Base-by-base conservation (phyloP, 257 asterid genomes). In the Galeopsis tetrahit region DNA sequence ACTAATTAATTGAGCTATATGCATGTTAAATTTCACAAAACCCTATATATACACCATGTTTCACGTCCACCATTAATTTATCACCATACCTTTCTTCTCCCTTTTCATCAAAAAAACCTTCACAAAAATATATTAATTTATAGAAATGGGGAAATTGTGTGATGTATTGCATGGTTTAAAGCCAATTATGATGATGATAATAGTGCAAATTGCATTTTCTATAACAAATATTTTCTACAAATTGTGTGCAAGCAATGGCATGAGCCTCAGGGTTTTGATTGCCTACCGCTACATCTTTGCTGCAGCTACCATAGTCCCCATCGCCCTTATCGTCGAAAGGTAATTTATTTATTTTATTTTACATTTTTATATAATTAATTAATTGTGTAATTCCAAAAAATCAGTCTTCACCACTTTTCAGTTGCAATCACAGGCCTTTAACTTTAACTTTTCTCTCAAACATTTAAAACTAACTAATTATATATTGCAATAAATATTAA, bases 201-300 rank as follows among this genome's bases (percentile, higher is more conserved):
- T 58, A 1, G 80, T 78, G 10, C 95, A 87, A 52, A 3, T 86
- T 21, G 75, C 78, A 4, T 7, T 72, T 4, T 63, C 89, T 1
- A 93, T 83, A 4, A 86, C 86, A 5, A 80, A 32, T 11, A 42
- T 88, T 1, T 46, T 85, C 13, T 87, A 85, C 74, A 91, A 91
- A 73, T 14, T 91, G 68, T 93, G 88, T 5, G 80, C 84, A 0
- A 78, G 53, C 51, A 31, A 63, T 43, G 93, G 95, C 13, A 75
- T 82, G 73, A 85, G 79, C 46, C 66, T 91, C 69, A 77, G 70
- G 61, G 71, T 91, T 13, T 31, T 91, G 71, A 84, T 89, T 21
- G 88, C 96, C 0, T 91, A 91, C 33, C 85, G 97, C 8, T 86
- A 82, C 76, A 51, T 88, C 38, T 83, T 91, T 49, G 97, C 93